phyloP scores from a whole-genome alignment of 768 basidiomycete genomes.

The Paxillus ammoniavirescens region DNA sequence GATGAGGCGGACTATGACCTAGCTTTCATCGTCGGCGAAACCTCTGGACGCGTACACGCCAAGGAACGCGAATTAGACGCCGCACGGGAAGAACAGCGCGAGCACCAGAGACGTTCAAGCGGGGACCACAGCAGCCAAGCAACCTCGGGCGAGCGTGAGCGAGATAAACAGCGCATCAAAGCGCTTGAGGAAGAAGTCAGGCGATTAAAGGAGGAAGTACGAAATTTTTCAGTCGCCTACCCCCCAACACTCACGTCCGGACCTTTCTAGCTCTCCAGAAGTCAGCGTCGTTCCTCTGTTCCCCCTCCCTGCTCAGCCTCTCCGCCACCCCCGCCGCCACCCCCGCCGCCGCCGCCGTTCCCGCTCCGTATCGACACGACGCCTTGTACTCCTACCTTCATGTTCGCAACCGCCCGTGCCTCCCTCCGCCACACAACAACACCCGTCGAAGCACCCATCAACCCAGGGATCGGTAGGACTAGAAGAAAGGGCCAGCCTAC shows the following conservation, averaged over 20 bases:
- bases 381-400: constrained; percentile 29
- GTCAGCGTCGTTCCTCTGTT: constrained; percentile 24
- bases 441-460: constrained; percentile 70
- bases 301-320: constrained; percentile 8
- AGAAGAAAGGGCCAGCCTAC: constrained; percentile 60
- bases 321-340: constrained; percentile 45
- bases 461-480: constrained; percentile 30
- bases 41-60: constrained; percentile 49
- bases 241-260: background rate
- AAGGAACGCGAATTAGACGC: constrained; percentile 62
- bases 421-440: constrained; percentile 50
- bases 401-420: constrained; percentile 65
- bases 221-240: background rate
- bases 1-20: constrained; percentile 24
- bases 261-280: constrained; percentile 43
- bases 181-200: constrained; percentile 66
- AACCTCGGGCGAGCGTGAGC: constrained; percentile 41
- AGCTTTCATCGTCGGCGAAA: constrained; percentile 34
- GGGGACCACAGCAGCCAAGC: constrained; percentile 30
- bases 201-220: constrained; percentile 56
- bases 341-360: constrained; percentile 32
- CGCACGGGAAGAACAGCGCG: constrained; percentile 51
- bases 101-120: constrained; percentile 40
- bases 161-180: constrained; percentile 63
- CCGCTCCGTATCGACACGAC: constrained; percentile 31